Base-by-base conservation (phyloP, 2,329 filamentous ascomycete species). In the Pseudopithomyces chartarum region DNA sequence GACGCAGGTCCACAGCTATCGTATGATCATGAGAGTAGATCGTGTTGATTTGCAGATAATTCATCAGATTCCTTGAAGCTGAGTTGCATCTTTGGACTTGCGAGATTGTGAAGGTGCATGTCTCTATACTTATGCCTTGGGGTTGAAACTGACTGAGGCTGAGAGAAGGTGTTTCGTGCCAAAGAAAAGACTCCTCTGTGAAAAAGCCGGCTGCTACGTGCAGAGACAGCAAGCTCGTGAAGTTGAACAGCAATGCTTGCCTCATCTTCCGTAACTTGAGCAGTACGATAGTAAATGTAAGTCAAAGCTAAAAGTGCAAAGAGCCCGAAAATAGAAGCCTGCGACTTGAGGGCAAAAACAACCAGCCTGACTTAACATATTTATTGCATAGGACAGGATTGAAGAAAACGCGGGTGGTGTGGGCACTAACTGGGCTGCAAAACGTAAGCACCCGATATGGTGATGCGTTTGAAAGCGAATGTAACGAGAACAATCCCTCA, bases 31-130 rank as follows among this genome's bases (percentile, higher is more conserved):
- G 47, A 7, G 32, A 17, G 12, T 52, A 52, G n/a, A 56, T 29
- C 34, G 33, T 51, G 17, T 56, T 56, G 36, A 56, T 52, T 33
- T 56, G 54, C 23, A 56, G 40, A 23, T 52, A 56, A 20, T 49
- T 51, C 20, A 22, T 42, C 33, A 32, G 46, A 13, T 39, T 22
- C 46, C 10, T 15, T 34, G 42, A 56, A 39, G 3, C 34, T 17
- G 20, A 47, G 17, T 39, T 45, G 54, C 54, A 56, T n/a, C 33
- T 17, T 46, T 48, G 54, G 34, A 52, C 38, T 45, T 47, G 40
- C 39, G 45, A 52, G 40, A 34, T 47, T 23, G 26, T 50, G 48
- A 52, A 52, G n/a, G 48, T 56, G 54, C 54, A 56, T 48, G 39
- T 29, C 39, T 22, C 49, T 33, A 33, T 22, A 29, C 42, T 39